A percentile compares a stretch with the other conserved stretches of the same genome.
phyloP scores from a whole-genome alignment of 2,329 filamentous ascomycete genomes.

The Xylariaceae sp. region DNA sequence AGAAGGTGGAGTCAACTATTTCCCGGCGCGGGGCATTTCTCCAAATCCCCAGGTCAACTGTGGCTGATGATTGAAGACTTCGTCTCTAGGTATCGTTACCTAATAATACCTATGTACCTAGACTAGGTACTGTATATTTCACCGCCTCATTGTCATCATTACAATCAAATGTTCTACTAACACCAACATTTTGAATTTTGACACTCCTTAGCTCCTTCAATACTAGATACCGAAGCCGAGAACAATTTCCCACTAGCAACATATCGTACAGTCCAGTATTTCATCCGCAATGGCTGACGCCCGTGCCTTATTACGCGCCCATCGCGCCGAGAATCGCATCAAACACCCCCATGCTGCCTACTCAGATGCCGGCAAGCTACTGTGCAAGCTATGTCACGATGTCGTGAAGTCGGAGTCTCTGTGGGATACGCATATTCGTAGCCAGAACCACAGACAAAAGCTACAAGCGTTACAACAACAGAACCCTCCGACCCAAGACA shows the following conservation, averaged over 20 bases:
- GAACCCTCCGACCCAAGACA: constrained; percentile 34
- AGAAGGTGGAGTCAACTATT: background rate
- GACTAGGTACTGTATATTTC: background rate
- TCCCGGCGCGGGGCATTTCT: constrained; percentile 31
- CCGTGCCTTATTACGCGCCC: constrained; percentile 78
- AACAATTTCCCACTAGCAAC: background rate
- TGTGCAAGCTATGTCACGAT: constrained; percentile 71
- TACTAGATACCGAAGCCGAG: background rate
- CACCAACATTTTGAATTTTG: background rate
- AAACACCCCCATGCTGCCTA: constrained; percentile 73
- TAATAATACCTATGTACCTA: background rate
- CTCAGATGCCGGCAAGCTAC: constrained; percentile 69
- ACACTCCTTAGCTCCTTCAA: background rate
- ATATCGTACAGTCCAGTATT: background rate
- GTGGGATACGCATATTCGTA: constrained; percentile 69
- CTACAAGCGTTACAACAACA: constrained; percentile 37
- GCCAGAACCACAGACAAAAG: constrained; percentile 53
- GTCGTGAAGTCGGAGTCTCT: constrained; percentile 69
- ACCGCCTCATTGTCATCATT: constrained; percentile 2
- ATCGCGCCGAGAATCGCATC: constrained; percentile 76
- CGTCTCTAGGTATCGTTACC: too few relatives aligned
- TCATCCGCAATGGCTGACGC: constrained; percentile 72
- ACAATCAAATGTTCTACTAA: background rate
- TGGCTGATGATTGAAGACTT: constrained; percentile 14
- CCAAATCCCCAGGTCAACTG: constrained; percentile 25